A percentile compares a stretch with the other conserved stretches of the same genome.
Evolutionary conservation across 257 asterid species (phyloP).

Genomic region (Capsicum pubescens): DNA sequence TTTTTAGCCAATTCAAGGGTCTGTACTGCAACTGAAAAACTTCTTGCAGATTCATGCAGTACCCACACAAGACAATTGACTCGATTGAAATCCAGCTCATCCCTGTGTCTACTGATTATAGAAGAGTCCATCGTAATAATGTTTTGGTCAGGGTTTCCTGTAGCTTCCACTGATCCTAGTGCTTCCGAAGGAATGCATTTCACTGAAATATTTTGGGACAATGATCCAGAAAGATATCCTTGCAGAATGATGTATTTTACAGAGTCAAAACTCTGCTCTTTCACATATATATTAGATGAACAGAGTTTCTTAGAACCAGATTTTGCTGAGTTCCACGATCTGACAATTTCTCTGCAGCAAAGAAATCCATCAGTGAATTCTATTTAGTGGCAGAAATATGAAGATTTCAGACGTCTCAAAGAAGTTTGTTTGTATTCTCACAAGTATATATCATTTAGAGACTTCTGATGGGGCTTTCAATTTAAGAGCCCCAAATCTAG

Average conservation of each 20-base stretch:
- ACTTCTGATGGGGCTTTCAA: not conserved
- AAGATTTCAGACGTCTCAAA: slow-evolving; percentile 4
- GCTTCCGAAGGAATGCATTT: slow-evolving; percentile 49
- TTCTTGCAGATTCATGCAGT: slow-evolving; percentile 66
- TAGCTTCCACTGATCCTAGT: slow-evolving; percentile 45
- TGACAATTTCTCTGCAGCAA: slow-evolving; percentile 49
- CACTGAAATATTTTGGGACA: slow-evolving; percentile 25
- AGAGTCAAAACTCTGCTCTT: slow-evolving; percentile 41
- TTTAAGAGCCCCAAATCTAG: not conserved
- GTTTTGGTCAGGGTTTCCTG: slow-evolving; percentile 39
- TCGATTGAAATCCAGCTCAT: slow-evolving; percentile 50
- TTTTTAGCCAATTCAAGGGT: slow-evolving; percentile 51
- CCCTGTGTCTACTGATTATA: slow-evolving; percentile 29
- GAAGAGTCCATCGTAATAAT: slow-evolving; percentile 39
- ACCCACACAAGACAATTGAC: slow-evolving; percentile 60
- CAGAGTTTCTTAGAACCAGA: slow-evolving; percentile 34
- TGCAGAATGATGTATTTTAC: slow-evolving; percentile 30
- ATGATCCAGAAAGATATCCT: slow-evolving; percentile 31
- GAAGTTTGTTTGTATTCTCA: not conserved
- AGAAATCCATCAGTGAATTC: slow-evolving; percentile 28
- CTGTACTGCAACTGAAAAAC: slow-evolving; percentile 57
- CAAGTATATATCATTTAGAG: slow-evolving; percentile 7
- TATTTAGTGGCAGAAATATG: not conserved
- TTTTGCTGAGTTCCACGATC: slow-evolving; percentile 37
- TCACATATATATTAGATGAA: slow-evolving; percentile 40